Base-by-base conservation (phyloP, 805 yeast species). In the Candida methanosorbosa region DNA sequence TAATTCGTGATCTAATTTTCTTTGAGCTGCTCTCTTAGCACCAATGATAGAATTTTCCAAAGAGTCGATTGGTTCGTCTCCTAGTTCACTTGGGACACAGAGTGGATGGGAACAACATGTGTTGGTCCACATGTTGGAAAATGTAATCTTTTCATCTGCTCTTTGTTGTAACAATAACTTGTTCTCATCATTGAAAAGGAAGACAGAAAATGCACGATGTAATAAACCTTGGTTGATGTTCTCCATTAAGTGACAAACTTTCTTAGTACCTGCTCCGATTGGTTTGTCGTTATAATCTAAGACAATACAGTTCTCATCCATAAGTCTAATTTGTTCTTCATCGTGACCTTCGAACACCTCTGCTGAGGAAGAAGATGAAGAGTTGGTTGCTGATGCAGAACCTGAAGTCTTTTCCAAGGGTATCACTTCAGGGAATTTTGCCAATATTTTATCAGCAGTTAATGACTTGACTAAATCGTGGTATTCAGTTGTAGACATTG, bases 21-120 rank as follows among this genome's bases (percentile, higher is more conserved):
- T 77, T 48, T 79, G 81, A 4, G 97, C 97, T 2, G 98, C 98
- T 28, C 66, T 64, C 52, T 77, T 82, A 35, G 75, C 94, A 38
- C 98, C 98, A 19, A 60, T 58, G 7, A 90, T 66, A 8, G 94
- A 83, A 24, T 67, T 61, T 5, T 63, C 58, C 38, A 88, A 65
- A 4, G 42, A 39, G 29, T 49, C 51, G 12, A 43, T 42, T 15
- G 30, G 30, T 25, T 57, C 57, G 28, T 63, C 52, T 9, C 97
- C 97, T 53, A 87, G 64, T 59, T 92, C 99, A 25, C 75, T 64
- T 26, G 78, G 71, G 24, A 86, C 75, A 36, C 95, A 86, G 35
- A 92, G 67, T 9, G 99, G 99, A 57, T 92, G 99, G 1, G 97
- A 88, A 59, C 99, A 92, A 62, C 99, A 92, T 2, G 99, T 92